Base-by-base conservation (phyloP, 495 filamentous ascomycete genomes). In the Annulohypoxylon maeteangense region DNA sequence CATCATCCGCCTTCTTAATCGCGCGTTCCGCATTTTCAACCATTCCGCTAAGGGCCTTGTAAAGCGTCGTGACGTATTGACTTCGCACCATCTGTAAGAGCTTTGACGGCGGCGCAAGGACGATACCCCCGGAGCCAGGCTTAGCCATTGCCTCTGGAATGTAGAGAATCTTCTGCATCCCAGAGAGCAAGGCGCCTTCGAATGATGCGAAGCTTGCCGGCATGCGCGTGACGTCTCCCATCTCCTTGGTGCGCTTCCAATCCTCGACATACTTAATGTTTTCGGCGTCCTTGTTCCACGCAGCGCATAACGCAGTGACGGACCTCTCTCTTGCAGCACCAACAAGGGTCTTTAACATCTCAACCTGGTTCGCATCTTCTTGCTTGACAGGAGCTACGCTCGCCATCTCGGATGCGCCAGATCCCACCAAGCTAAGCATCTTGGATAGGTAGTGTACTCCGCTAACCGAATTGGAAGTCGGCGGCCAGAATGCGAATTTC, bases 401-500 rank as follows among this genome's bases (percentile, higher is more conserved):
- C 3, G 92, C 92, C 89, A 98, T 91, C 74, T 97, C 93, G 51
- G 91, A 90, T 0, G 94, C 93, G 0, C 93, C 95, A 1, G 87
- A 90, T 18, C 94, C 94, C 18, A 98, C 87, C 12, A 96, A 83
- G 3, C 87, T 85, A 7, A 98, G 84, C 70, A 95, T 90, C 78
- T 91, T 92, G 40, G 88, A 85, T 11, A 99, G 86, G 72, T 97
- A 97, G 76, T 96, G 87, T 6, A 93, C 90, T 7, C 91, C 94
- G 68, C 93, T 93, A 14, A 99, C 79, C 0, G 94, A 93, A 74
- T 97, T 98, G 4, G 93, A 91, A 72, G 91, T 90, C 0, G 95
- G 95, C 1, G 96, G 93, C 92, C 96, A 97, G 80, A 99, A 99
- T 0, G 95, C 95, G 81, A 91, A 98, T 48, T 92, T 94, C 78